A percentile compares a stretch with the other conserved stretches of the same genome.
Conservation (phyloP, 2,329 filamentous ascomycete genomes). For the Nakataea oryzae region DNA sequence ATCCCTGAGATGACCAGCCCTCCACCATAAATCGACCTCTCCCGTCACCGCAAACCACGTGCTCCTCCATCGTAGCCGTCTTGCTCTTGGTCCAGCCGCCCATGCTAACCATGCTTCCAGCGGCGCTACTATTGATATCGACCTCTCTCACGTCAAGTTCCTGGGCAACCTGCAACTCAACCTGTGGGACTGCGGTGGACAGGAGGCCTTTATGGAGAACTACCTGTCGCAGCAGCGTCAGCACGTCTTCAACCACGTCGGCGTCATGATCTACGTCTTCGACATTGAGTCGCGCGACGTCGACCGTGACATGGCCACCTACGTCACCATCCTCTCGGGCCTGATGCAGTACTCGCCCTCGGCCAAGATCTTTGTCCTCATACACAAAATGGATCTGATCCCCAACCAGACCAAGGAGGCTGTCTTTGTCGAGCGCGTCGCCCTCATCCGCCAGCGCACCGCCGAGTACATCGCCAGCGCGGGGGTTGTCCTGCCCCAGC, state of each 20-base stretch:
- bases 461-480: slow-evolving; percentile 36
- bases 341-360: slow-evolving; percentile 72
- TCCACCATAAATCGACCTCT: neutral
- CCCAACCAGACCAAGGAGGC: slow-evolving; percentile 66
- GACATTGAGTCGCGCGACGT: slow-evolving; percentile 96
- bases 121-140: slow-evolving; percentile 95
- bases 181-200: slow-evolving; percentile 96
- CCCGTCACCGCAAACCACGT: neutral
- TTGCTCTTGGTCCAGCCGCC: neutral
- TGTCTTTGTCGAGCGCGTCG: slow-evolving; percentile 76
- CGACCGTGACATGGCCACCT: slow-evolving; percentile 84
- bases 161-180: slow-evolving; percentile 96
- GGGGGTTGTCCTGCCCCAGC: slow-evolving; percentile 15
- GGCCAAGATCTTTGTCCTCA: slow-evolving; percentile 84
- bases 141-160: slow-evolving; percentile 97
- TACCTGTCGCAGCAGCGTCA: slow-evolving; percentile 92
- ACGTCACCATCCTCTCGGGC: slow-evolving; percentile 81
- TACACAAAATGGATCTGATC: slow-evolving; percentile 98
- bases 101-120: slow-evolving; percentile 19
- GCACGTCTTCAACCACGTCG: slow-evolving; percentile 94
- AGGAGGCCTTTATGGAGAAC: slow-evolving; percentile 98
- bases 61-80: neutral
- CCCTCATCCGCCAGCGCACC: slow-evolving; percentile 66
- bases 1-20: neutral
- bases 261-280: slow-evolving; percentile 97